Evolutionary conservation across 768 basidiomycete genomes (phyloP).

Genomic region (Russula foetens): DNA sequence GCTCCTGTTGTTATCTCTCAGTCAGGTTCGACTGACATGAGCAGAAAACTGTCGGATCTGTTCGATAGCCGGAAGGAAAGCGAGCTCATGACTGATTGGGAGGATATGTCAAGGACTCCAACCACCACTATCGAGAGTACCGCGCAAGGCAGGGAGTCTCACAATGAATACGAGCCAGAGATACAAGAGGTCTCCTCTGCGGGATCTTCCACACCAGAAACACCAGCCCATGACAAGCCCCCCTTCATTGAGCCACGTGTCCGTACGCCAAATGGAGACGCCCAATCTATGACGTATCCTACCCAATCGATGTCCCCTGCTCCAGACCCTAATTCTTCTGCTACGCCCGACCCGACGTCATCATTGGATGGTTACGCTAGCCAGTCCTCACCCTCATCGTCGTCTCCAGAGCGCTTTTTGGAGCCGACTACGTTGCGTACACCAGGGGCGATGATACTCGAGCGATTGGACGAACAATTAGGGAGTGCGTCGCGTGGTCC

Average conservation of each 20-base stretch:
- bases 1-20: constrained; percentile 27
- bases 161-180: constrained; percentile 22
- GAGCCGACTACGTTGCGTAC: constrained; percentile 31
- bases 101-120: constrained; percentile 48
- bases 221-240: constrained; percentile 3
- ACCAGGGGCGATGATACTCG: constrained; percentile 48
- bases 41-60: constrained; percentile 62
- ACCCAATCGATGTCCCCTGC: constrained; percentile 25
- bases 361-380: constrained; percentile 65
- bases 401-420: constrained; percentile 59
- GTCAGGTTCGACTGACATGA: constrained; percentile 32
- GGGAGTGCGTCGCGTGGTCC: constrained; percentile 48
- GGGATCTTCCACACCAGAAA: constrained; percentile 10
- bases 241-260: background rate
- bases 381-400: constrained; percentile 63
- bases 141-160: constrained; percentile 23
- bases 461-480: constrained; percentile 65
- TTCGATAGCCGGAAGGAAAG: constrained; percentile 48
- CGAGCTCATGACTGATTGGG: constrained; percentile 55
- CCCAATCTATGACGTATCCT: constrained; percentile 30
- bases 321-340: constrained; percentile 50
- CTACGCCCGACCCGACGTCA: constrained; percentile 74
- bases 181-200: constrained; percentile 5
- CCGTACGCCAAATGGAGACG: constrained; percentile 15
- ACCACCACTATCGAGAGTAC: constrained; percentile 38